Evolutionary conservation across 2,329 filamentous ascomycete genomes (phyloP), one percentile per base, ranked within the genome.

Genomic region (Geosmithia putterillii): DNA sequence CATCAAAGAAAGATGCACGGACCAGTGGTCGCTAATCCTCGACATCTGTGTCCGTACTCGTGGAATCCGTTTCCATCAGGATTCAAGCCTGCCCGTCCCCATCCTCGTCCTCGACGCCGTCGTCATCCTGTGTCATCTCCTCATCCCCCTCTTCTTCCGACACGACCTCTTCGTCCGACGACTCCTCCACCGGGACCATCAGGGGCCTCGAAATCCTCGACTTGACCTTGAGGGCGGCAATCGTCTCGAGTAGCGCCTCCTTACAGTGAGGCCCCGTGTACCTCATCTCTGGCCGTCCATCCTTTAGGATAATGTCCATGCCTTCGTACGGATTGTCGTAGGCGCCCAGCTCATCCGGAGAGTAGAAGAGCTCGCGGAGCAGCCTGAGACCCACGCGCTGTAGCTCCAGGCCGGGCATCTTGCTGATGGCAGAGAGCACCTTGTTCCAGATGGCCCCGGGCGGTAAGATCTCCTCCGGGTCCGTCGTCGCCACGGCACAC

Each of bases 381-480:
- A 52, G 45, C 5, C 56, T 59, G 8, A 65, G 43, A 40, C 50
- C 55, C 38, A 70, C 51, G 36, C 56, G 54, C 0, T 50, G 50
- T 0, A 70, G 51, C 1, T 62, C 44, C 14, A 69, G 53, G 4
- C 50, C 50, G 1, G 56, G 55, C 1, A 57, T 47, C 0, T 55
- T 52, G 25, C 45, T 50, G 40, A 72, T 51, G 10, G 50, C 51
- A 2, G 52, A 49, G 25, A 73, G 57, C 17, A 72, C 57, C 3
- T 49, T 47, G 1, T 47, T 44, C 69, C 68, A 73, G n/a, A 62
- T 17, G 19, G 14, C 18, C 22, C 21, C 23, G 14, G 17, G n/a
- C 18, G n/a, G 19, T n/a, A 5, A 3, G 12, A 9, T 19, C 1
- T 39, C 20, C n/a, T 15, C 42, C 35, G 14, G 17, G 19, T 18